Percentiles rank a stretch among this genome's conserved stretches.
phyloP scores from a whole-genome alignment of 1,139 yeast genomes.

The Oligophagozyma castellii region DNA sequence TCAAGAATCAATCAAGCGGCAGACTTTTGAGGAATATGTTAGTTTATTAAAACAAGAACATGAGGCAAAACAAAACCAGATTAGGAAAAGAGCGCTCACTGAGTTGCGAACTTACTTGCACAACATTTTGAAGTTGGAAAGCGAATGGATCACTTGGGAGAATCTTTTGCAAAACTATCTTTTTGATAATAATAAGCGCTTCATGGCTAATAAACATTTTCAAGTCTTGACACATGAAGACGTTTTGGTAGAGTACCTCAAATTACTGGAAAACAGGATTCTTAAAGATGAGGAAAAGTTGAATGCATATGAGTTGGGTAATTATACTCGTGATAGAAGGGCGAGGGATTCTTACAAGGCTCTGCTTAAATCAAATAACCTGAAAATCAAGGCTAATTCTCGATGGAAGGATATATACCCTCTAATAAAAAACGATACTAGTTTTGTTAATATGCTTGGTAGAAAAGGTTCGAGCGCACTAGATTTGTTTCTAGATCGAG shows the following conservation, averaged over 20 bases:
- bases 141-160: conserved; percentile 12
- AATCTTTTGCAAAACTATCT: conserved; percentile 15
- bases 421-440: conserved; percentile 39
- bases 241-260: conserved; percentile 37
- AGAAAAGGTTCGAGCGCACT: conserved; percentile 69
- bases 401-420: conserved; percentile 47
- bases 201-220: conserved; percentile 47
- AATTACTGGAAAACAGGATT: conserved; percentile 28
- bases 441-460: conserved; percentile 55
- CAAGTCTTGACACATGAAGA: conserved; percentile 42
- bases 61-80: conserved; percentile 23
- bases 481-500: conserved; percentile 65
- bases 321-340: conserved; percentile 44
- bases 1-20: conserved; percentile 40
- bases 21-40: conserved; percentile 39
- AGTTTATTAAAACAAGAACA: conserved; percentile 29
- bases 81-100: conserved; percentile 35
- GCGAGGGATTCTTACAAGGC: conserved; percentile 48
- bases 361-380: conserved; percentile 29
- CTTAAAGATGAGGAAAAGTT: conserved; percentile 21
- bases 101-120: conserved; percentile 38
- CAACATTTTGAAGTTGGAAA: background rate
- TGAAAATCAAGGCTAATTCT: conserved; percentile 36
- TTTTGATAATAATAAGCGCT: conserved; percentile 42
- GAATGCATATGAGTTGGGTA: conserved; percentile 27